These are phyloP conservation scores for Cucurbita pepo DNA, from an alignment of 306 rosid species.

Conservation along the genomic window DNA sequence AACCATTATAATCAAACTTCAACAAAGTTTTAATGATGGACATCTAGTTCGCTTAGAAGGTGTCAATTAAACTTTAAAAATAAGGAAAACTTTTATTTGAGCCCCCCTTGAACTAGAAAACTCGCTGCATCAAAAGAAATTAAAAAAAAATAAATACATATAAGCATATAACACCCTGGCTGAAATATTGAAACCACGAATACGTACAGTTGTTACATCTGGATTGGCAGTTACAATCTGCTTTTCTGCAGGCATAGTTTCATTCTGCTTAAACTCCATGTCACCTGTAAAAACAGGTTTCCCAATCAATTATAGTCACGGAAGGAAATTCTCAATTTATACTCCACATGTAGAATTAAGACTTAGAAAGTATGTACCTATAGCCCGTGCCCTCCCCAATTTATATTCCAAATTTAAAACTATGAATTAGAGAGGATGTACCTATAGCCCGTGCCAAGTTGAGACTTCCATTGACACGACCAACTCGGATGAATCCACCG, in stretches of 20 bases:
- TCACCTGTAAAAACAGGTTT: conserved; percentile 43
- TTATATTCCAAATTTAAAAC: not conserved
- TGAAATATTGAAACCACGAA: not conserved
- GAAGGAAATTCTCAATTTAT: not conserved
- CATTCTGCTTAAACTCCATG: conserved; percentile 74
- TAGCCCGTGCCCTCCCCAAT: not conserved
- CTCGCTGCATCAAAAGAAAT: no score
- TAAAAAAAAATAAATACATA: no score
- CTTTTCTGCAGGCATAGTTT: conserved; percentile 62
- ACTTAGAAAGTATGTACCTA: conserved; percentile 23
- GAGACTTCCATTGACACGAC: conserved; percentile 88
- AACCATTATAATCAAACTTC: not conserved
- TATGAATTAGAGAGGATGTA: conserved; percentile 4
- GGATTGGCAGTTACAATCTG: conserved; percentile 88
- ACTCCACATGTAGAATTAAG: not conserved
- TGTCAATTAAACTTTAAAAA: no score
- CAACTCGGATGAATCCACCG: conserved; percentile 87
- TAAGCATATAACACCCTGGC: not conserved
- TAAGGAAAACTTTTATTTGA: no score
- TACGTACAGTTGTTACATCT: conserved; percentile 55
- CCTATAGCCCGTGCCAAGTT: conserved; percentile 94
- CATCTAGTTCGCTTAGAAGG: no score
- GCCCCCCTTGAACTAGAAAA: no score
- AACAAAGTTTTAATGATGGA: not conserved
- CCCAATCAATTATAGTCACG: conserved; percentile 1